Base-by-base conservation (phyloP, 1,139 yeast genomes). In the Lodderomyces metapsilosis region DNA sequence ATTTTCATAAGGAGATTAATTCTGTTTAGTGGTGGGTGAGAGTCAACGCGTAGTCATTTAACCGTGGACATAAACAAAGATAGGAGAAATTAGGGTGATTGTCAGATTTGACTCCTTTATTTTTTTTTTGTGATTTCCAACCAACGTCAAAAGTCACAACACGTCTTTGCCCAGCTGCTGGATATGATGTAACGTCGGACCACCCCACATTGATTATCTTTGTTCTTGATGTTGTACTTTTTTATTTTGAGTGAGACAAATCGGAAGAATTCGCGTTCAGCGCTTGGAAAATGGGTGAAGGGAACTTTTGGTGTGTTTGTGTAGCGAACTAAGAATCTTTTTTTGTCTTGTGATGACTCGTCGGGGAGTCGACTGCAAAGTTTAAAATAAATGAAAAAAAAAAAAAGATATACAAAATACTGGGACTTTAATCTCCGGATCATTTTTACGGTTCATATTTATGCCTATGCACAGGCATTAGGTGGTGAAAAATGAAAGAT, bases 291-390 rank as follows among this genome's bases (percentile, higher is more conserved):
- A 35, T 24, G 37, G 37, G 10, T 21, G 10, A 35, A 27, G 17
- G 37, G 37, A 35, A 32, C 24, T 32, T 32, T 32, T 11, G 24
- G 3, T n/a, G 11, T 20, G 23, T 32, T 18, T 18, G 24, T 32
- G 34, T 32, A 32, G n/a, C n/a, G n/a, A n/a, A 32, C n/a, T 25
- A 12, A 12, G n/a, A 9, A 15, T 4, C n/a, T n/a, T 25, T 6
- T 28, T n/a, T 15, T 28, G 32, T 28, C 32, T 13, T 28, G 32
- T 15, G 32, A 28, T 28, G 18, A 15, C 32, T 28, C 32, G 16
- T 25, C 30, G 30, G 30, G 30, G 30, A 23, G 10, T 23, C n/a
- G 4, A 23, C 7, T n/a, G 30, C 16, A 5, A 25, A 25, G 16
- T 25, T 12, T 28, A 28, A 28, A 25, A 25, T 5, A 25, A 25